Base-by-base conservation (phyloP, 1,139 yeast genomes). In the Saccharomyces hybrid region DNA sequence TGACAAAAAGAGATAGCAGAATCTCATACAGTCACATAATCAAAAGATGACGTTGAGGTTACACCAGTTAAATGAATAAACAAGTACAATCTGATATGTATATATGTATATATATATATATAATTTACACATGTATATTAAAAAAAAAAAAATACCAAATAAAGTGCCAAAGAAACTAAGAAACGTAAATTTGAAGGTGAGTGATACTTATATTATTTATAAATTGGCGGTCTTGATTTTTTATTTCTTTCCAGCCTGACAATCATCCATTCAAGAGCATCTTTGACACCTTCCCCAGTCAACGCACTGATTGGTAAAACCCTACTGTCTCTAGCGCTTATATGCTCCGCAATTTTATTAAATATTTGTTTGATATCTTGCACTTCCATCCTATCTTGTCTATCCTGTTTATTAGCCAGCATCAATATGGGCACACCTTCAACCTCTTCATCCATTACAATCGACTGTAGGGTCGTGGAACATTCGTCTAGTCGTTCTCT, bases 401-500 rank as follows among this genome's bases (percentile, higher is more conserved):
- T 75, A 71, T 93, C 99, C 73, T 90, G 97, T 70, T 93, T 93
- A 71, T 93, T 93, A 8, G 97, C 98, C 67, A 93, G 76, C 96
- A 93, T 90, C 54, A 93, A 75, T 7, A 93, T 82, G 0, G 98
- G 99, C 12, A 90, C 86, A 48, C 93, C 91, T 58, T 82, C 87
- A 16, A 78, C 74, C 28, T 79, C 77, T 54, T 83, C 86, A 63
- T 78, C 78, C 55, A 76, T 75, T 34, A 80, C 78, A 8, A 67
- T 62, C 3, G 65, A 58, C 12, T 60, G 58, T 26, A 70, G 54
- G 7, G 64, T 65, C 78, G 82, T 81, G 62, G 83, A 79, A 71
- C 97, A 89, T 68, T 91, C 98, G 61, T 88, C 85, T 57, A 93
- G 79, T 54, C 97, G 75, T 31, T 81, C 85, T 14, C 86, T 78